Conservation (phyloP, 1,284 basidiomycete genomes). For the Sporisorium reilianum region DNA sequence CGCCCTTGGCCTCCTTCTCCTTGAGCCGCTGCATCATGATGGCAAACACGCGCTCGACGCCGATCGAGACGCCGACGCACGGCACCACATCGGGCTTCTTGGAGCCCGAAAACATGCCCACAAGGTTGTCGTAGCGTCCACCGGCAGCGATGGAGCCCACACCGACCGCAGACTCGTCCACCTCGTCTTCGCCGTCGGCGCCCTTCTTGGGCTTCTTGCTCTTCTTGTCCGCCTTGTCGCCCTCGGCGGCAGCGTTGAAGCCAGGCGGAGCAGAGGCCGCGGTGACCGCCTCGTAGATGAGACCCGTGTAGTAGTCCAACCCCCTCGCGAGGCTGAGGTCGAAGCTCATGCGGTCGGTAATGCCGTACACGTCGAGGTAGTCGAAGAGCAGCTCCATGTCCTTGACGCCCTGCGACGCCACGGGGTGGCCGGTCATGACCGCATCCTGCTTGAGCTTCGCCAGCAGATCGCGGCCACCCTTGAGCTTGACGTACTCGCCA, state of each 20-base stretch:
- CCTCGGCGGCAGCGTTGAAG: constrained; percentile 71
- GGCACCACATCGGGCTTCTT: constrained; percentile 80
- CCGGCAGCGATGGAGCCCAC: constrained; percentile 98
- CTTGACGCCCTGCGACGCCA: constrained; percentile 82
- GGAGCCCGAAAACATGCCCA: constrained; percentile 88
- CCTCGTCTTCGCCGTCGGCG: constrained; percentile 76
- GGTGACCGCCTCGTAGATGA: constrained; percentile 97
- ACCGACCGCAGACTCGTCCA: constrained; percentile 92
- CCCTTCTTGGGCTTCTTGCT: constrained; percentile 73
- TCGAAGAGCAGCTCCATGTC: constrained; percentile 91
- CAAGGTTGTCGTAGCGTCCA: constrained; percentile 96
- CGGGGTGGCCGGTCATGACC: constrained; percentile 78
- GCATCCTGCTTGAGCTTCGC: constrained; percentile 79
- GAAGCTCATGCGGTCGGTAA: constrained; percentile 84
- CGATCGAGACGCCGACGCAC: constrained; percentile 93
- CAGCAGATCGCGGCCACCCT: constrained; percentile 84
- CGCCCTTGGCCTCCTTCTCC: constrained; percentile 73
- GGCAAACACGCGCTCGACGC: constrained; percentile 95
- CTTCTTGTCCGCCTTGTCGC: constrained; percentile 65
- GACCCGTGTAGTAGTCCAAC: constrained; percentile 97
- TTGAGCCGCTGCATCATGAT: constrained; percentile 88
- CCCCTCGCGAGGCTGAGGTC: constrained; percentile 96
- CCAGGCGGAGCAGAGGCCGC: constrained; percentile 91
- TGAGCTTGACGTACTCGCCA: constrained; percentile 91
- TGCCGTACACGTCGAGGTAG: constrained; percentile 84